Evolutionary conservation across 768 basidiomycete species (phyloP), one percentile per base, ranked within the genome.

Genomic region (Phanerodontia chrysosporium): DNA sequence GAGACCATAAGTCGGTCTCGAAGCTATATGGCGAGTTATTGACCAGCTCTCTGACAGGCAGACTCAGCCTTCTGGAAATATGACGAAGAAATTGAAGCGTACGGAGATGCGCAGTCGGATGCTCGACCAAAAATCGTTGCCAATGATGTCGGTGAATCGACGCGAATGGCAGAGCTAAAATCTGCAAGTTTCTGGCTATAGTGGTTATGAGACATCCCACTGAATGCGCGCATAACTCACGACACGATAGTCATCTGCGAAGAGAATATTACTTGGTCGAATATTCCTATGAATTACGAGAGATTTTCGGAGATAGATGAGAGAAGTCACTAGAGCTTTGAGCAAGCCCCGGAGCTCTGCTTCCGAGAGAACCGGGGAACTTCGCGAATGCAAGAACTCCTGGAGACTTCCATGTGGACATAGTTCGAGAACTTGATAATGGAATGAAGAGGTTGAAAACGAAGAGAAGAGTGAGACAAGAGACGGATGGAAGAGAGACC

Each of bases 401-500:
- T 67, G 62, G 2, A 83, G 69, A 46, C 67, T 74, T 18, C 80
- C 80, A 5, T 69, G 61, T 1, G 72, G 62, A 49, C 81, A 82
- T n/a, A 77, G 68, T 58, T 84, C 82, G 8, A 82, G 64, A 10
- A 80, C 69, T 29, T 80, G 75, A 55, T 73, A 77, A 32, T 65
- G 62, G 2, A 69, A 70, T 5, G 62, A 64, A 18, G 70, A 60
- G 0, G 74, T 69, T 29, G 65, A 60, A 58, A 81, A 80, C 1
- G 64, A 64, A 10, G 77, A 76, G n/a, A 80, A 70, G 2, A 83
- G 64, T 24, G 81, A 74, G 16, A 80, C 72, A 53, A 84, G 73
- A 42, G 74, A 75, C 4, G 82, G 82, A 65, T 84, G 82, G 60
- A 75, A 75, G 18, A 83, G 69, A 0, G 75, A 66, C 46, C 72